Conservation (phyloP, 163 green algal species). For the Chlorella variabilis region DNA sequence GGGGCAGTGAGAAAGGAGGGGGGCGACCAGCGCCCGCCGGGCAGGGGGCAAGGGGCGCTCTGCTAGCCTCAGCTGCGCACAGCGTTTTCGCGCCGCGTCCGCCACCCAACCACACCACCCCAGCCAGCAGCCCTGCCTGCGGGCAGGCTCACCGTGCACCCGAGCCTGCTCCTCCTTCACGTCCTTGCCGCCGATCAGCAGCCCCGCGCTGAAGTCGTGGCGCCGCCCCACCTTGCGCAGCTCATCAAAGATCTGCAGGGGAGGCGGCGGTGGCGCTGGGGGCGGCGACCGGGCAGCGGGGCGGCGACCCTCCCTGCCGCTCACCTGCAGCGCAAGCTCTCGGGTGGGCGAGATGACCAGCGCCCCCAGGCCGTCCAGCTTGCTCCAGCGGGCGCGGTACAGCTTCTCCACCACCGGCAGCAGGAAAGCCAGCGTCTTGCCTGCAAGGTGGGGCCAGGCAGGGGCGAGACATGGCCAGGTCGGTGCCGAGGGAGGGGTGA, state of each 20-base stretch:
- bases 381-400: conserved; percentile 84
- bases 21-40: too few species aligned
- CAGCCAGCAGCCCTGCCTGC: too few species aligned
- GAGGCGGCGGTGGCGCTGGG: too few species aligned
- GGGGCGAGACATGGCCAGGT: too few species aligned
- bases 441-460: conserved; percentile 42
- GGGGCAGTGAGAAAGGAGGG: not conserved
- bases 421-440: conserved; percentile 98
- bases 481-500: too few species aligned
- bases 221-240: conserved; percentile 71
- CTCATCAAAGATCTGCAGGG: conserved; percentile 91
- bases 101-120: too few species aligned
- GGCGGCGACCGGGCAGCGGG: not conserved
- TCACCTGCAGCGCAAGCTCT: conserved; percentile 91
- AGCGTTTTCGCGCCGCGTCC: too few species aligned
- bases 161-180: conserved; percentile 78
- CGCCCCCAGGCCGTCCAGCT: conserved; percentile 90
- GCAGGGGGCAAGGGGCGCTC: too few species aligned
- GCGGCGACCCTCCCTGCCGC: too few species aligned
- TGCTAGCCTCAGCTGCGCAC: too few species aligned
- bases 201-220: conserved; percentile 79
- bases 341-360: conserved; percentile 96
- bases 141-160: conserved; percentile 53
- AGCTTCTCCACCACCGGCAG: conserved; percentile 94
- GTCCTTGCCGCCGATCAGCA: conserved; percentile 95